Conservation (phyloP, 208 protist genomes). For the Angomonas ambiguus region DNA sequence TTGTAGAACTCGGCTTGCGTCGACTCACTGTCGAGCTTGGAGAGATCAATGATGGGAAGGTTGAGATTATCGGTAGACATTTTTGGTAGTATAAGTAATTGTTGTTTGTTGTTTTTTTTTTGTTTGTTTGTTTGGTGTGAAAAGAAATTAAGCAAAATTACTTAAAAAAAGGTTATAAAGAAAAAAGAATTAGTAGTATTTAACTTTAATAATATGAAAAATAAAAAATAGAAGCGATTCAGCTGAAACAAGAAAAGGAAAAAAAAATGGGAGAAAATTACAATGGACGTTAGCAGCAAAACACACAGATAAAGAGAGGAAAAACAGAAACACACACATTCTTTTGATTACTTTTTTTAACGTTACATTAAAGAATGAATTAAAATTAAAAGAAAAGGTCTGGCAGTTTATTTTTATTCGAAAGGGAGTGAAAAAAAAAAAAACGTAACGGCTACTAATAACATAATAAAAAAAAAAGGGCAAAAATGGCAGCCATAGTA, state of each 20-base stretch:
- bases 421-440: neutral
- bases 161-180: neutral
- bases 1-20: conserved; percentile 3
- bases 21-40: conserved; percentile 1
- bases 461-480: conserved; percentile 5
- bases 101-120: neutral
- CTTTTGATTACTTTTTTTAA: no score
- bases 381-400: no score
- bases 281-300: neutral
- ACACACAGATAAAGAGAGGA: neutral
- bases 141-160: neutral
- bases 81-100: neutral
- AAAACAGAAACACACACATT: neutral
- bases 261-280: conserved; percentile 2
- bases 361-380: no score
- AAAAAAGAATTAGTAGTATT: conserved; percentile 10
- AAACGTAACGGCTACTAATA: neutral
- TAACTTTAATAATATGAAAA: neutral
- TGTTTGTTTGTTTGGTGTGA: neutral
- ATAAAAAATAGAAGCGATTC: neutral
- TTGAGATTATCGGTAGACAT: neutral
- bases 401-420: no score
- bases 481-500: conserved; percentile 1
- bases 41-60: conserved; percentile 4
- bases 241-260: neutral